Percentiles rank a stretch among this genome's conserved stretches.
Evolutionary conservation across 2,329 filamentous ascomycete species (phyloP).

Genomic region (Macrophomina tecta): DNA sequence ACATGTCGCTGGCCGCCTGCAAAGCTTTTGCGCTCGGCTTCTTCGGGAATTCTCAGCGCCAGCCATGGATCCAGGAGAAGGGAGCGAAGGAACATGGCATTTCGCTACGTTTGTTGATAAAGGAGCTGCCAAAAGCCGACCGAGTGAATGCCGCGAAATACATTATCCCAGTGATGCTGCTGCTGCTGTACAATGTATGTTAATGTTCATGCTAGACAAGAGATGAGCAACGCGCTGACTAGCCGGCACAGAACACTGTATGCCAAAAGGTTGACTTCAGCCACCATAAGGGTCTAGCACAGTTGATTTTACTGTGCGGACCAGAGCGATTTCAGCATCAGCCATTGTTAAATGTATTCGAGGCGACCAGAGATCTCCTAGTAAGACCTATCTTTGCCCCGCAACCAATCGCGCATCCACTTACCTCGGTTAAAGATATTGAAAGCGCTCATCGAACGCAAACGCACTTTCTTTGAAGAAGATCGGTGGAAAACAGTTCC

Average conservation of each 20-base stretch:
- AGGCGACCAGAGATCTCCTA: constrained; percentile 29
- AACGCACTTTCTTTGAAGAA: constrained; percentile 29
- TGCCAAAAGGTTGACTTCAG: constrained; percentile 22
- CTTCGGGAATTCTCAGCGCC: constrained; percentile 30
- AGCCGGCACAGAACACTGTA: constrained; percentile 14
- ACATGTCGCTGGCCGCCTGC: constrained; percentile 27
- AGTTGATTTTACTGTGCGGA: constrained; percentile 27
- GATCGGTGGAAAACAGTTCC: constrained; percentile 29
- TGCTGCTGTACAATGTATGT: constrained; percentile 31
- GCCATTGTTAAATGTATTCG: constrained; percentile 28
- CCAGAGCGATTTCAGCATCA: constrained; percentile 27
- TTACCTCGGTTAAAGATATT: constrained; percentile 11
- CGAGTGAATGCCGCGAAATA: constrained; percentile 22
- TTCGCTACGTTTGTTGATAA: constrained; percentile 26
- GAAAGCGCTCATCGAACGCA: constrained; percentile 29
- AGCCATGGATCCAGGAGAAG: constrained; percentile 29
- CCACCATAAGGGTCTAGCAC: constrained; percentile 29
- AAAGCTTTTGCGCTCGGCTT: constrained; percentile 29
- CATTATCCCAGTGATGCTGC: constrained; percentile 30
- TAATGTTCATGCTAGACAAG: too few species aligned
- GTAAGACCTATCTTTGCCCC: not conserved
- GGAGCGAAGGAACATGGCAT: constrained; percentile 29
- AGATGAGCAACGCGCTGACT: not conserved
- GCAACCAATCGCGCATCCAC: not conserved
- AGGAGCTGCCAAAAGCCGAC: constrained; percentile 28